Evolutionary conservation across 371 early-diverging fungal species (phyloP), one percentile per base, ranked within the genome.

Genomic region (Mortierella sp.): DNA sequence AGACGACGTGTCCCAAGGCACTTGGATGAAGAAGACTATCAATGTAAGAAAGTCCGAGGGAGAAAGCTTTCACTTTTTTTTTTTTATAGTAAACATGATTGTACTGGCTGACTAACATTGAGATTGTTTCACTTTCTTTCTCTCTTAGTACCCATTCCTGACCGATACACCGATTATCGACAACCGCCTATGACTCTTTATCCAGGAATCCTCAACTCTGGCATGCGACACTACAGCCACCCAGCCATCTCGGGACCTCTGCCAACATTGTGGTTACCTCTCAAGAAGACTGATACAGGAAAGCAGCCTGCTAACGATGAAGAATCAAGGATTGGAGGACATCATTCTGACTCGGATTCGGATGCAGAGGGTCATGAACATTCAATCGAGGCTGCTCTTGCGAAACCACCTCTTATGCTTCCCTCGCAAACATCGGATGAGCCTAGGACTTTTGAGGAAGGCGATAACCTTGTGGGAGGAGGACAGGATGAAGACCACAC

Each of bases 191-290:
- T 94, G 94, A 89, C 91, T 0, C 72, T 91, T 21, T 86, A 89
- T 60, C 70, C 84, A 28, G 95, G 94, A 16, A 87, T 94, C 5
- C 76, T 94, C 56, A 92, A 94, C 72, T 90, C 90, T 19, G 91
- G 92, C 9, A 90, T 93, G 85, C 86, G 87, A 55, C 86, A 86
- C 28, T 94, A 92, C 57, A 88, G 84, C 4, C 87, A 93, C 59
- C 95, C 95, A 11, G 93, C 91, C 1, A 70, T 93, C 19, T 69
- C 89, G 2, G 94, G 92, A 14, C 88, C 84, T 9, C 80, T 94
- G 57, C 95, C 95, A 6, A 88, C 90, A 30, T 68, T 94, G 21
- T 94, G 95, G 95, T 72, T 94, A 21, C 95, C 95, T 15, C 57
- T 77, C 59, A 66, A 60, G 51, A 77, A 77, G 51, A 45, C 28